Evolutionary conservation across 352 stramenopile genomes (phyloP).

Genomic region (Phytopythium ostracodes): DNA sequence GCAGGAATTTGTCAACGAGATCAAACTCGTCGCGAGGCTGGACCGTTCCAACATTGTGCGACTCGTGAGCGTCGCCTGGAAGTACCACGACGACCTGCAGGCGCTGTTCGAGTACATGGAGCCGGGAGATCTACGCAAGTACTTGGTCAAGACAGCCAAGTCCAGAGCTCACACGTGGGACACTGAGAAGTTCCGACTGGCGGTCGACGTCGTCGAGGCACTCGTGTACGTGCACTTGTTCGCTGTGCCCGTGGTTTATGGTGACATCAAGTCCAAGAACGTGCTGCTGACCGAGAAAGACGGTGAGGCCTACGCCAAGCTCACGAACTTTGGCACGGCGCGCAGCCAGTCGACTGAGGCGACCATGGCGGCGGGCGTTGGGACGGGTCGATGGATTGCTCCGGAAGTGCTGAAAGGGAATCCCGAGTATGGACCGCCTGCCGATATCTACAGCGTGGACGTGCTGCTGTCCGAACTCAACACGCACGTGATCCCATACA

Average conservation of each 20-base stretch:
- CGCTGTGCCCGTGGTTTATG: slow-evolving; percentile 8
- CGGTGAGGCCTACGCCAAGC: slow-evolving; percentile 5
- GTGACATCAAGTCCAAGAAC: slow-evolving; percentile 14
- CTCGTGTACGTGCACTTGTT: slow-evolving; percentile 13
- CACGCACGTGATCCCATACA: slow-evolving; percentile 10
- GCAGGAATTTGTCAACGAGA: slow-evolving; percentile 55
- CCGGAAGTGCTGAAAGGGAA: slow-evolving; percentile 11
- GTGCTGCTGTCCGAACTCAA: slow-evolving; percentile 40
- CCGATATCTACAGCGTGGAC: slow-evolving; percentile 64
- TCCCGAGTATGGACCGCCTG: slow-evolving; percentile 47
- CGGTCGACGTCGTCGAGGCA: slow-evolving; percentile 12
- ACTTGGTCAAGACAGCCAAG: slow-evolving; percentile 13
- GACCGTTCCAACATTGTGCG: slow-evolving; percentile 63
- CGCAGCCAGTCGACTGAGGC: not conserved
- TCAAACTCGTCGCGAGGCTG: slow-evolving; percentile 59
- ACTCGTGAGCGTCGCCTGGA: slow-evolving; percentile 67
- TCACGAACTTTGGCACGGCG: slow-evolving; percentile 10
- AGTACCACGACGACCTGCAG: slow-evolving; percentile 44
- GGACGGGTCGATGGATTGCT: slow-evolving; percentile 14
- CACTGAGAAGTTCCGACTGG: slow-evolving; percentile 14
- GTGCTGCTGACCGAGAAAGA: slow-evolving; percentile 6
- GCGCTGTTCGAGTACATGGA: slow-evolving; percentile 73
- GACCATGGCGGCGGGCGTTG: slow-evolving; percentile 10
- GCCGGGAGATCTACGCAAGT: slow-evolving; percentile 48
- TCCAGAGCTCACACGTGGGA: slow-evolving; percentile 19